phyloP scores from a whole-genome alignment of 768 basidiomycete species.

The Suillus spraguei region DNA sequence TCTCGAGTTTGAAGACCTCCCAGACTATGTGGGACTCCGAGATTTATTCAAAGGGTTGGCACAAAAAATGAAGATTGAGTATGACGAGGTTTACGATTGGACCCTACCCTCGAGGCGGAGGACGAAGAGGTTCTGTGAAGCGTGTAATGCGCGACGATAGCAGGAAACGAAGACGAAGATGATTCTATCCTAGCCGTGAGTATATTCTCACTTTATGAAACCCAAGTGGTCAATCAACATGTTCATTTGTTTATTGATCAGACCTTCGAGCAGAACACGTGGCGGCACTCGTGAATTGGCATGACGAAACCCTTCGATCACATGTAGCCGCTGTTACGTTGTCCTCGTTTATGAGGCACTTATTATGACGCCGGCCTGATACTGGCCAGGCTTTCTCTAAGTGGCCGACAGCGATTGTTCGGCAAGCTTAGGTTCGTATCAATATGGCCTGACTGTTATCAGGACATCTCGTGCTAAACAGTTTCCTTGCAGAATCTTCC shows the following conservation, averaged over 20 bases:
- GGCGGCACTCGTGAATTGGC: background rate
- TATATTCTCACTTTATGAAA: slow-evolving; percentile 1
- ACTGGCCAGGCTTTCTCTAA: background rate
- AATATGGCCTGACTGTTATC: no score
- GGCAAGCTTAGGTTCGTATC: slow-evolving; percentile 4
- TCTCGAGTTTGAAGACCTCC: slow-evolving; percentile 85
- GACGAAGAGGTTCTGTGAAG: slow-evolving; percentile 34
- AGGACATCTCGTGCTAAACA: background rate
- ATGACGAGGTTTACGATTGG: slow-evolving; percentile 49
- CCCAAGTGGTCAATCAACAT: background rate
- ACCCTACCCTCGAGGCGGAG: slow-evolving; percentile 24
- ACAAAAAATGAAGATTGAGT: slow-evolving; percentile 31
- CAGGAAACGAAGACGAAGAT: background rate
- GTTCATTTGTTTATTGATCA: slow-evolving; percentile 6
- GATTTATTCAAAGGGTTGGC: slow-evolving; percentile 54
- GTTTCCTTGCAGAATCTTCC: background rate
- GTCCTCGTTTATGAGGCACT: slow-evolving; percentile 10
- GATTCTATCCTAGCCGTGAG: background rate
- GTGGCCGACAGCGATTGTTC: slow-evolving; percentile 5
- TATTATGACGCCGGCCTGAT: background rate
- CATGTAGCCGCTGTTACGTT: slow-evolving; percentile 4
- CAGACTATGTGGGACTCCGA: slow-evolving; percentile 84
- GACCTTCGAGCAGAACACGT: slow-evolving; percentile 2
- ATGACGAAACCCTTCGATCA: background rate
- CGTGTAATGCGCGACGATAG: slow-evolving; percentile 29